Evolutionary conservation across 768 basidiomycete genomes (phyloP), one percentile per base, ranked within the genome.

Genomic region (Amylocystis lapponica): DNA sequence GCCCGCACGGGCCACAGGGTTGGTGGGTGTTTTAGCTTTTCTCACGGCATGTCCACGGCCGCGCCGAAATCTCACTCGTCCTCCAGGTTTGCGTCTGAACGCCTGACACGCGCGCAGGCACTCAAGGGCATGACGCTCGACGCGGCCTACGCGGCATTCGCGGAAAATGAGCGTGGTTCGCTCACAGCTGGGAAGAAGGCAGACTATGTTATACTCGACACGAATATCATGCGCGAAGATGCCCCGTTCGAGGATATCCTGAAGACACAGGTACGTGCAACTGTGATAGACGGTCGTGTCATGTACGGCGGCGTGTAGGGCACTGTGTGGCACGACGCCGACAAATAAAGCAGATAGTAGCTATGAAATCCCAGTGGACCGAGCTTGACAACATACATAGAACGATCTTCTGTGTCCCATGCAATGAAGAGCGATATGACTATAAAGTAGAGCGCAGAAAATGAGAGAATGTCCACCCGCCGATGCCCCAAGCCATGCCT

Each of bases 111-210:
- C 4, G 67, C 70, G 13, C 83, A 97, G 60, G 87, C 94, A 0
- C 68, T 98, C 22, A 86, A 84, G 60, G 87, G 94, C 10, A 90
- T 94, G 85, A 95, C 93, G 0, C 66, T 86, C 23, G 89, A 91
- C 50, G 81, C 90, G 0, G 93, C 94, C 1, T 92, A 89, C 52
- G 93, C 93, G 0, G 78, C 86, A 0, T 93, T 94, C 55, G 67
- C 79, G 2, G 89, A 92, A 57, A 60, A 75, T 14, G 67, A 68
- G 5, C 65, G 83, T 1, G 94, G 94, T 1, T 86, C 84, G 0
- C 72, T 98, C 26, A 66, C 65, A 1, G 65, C 73, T 0, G 91
- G 92, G 3, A 92, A 91, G 61, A 78, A 80, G 50, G 93, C 92
- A 2, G 94, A 97, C 61, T 91, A 86, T 51, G 86, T 93, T 30